Evolutionary conservation across 345 rosid species (phyloP), one percentile per base, ranked within the genome.

Genomic region (Durio zibethinus): DNA sequence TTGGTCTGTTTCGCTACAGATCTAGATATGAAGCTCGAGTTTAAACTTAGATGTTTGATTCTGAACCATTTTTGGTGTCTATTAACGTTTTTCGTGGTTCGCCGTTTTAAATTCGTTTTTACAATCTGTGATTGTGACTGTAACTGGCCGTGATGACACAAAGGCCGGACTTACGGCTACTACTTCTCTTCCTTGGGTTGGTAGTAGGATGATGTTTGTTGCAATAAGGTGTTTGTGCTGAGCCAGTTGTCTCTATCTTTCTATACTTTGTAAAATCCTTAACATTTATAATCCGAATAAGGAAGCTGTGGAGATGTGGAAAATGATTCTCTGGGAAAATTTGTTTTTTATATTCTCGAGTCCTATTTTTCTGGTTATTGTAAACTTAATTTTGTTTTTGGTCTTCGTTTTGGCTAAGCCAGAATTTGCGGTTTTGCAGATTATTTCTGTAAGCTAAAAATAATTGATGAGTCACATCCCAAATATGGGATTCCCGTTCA

Each of bases 141-240:
- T 21, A 15, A 40, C 68, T 88, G 92, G 94, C 89, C 1, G 71
- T 90, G 94, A 90, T 85, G 94, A 90, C 72, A 77, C 68, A 86
- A 88, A 89, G 94, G 91, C 94, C 92, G 94, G 88, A 73, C 92
- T 86, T 85, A 90, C 91, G 82, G 87, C 92, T 87, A 91, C 94
- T 73, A 70, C 84, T 29, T 15, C 40, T 43, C 73, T 8, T 14
- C n/a, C 4, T n/a, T 15, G 23, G 77, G 77, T 67, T 54, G 91
- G 94, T 86, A 78, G 92, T 87, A 89, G 92, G 59, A 72, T 90
- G 94, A 89, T 82, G 80, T 83, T 54, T 21, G 57, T 78, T 65
- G 21, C 16, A 8, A 36, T n/a, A 77, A 87, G 88, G 94, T 77
- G 86, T 84, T 40, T 80, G 38, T 72, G 79, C 94, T 86, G 94